Conservation (phyloP, 225 moss, liverwort and hornwort genomes). For the Asterella californica region DNA sequence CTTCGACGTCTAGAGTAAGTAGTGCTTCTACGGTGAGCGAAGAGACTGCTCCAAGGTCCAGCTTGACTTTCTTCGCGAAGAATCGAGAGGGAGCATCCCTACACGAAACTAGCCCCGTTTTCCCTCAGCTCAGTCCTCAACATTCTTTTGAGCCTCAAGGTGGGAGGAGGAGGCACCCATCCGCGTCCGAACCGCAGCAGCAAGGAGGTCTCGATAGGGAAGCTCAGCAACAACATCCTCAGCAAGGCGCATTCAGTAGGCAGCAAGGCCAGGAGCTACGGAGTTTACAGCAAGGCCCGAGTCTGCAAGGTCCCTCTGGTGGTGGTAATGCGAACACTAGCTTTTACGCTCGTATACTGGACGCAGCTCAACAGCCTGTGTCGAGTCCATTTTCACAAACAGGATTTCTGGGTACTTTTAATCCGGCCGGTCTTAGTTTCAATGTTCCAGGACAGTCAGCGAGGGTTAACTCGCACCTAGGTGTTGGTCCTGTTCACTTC, state of each 20-base stretch:
- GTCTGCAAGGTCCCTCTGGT: slow-evolving; percentile 6
- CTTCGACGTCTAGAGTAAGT: slow-evolving; percentile 29
- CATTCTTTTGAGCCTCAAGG: slow-evolving; percentile 28
- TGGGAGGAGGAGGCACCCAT: slow-evolving; percentile 18
- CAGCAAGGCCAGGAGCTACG: slow-evolving; percentile 6
- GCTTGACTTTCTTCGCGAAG: slow-evolving; percentile 24
- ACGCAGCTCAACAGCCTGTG: slow-evolving; percentile 39
- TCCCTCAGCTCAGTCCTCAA: slow-evolving; percentile 30
- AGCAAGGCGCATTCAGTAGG: slow-evolving; percentile 3
- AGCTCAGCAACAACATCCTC: neutral
- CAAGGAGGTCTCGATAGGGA: slow-evolving; percentile 27
- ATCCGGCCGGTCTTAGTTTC: slow-evolving; percentile 20
- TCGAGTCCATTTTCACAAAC: slow-evolving; percentile 35
- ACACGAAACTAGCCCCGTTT: slow-evolving; percentile 21
- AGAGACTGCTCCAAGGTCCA: slow-evolving; percentile 36
- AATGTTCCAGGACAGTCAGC: slow-evolving; percentile 26
- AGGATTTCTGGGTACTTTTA: slow-evolving; percentile 29
- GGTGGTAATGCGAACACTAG: slow-evolving; percentile 45
- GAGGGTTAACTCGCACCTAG: slow-evolving; percentile 25
- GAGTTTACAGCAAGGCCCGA: slow-evolving; percentile 17
- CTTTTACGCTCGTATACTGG: slow-evolving; percentile 47
- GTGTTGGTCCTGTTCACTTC: slow-evolving; percentile 19
- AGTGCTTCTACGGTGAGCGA: slow-evolving; percentile 35
- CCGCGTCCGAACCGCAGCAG: slow-evolving; percentile 12
- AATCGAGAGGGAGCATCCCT: slow-evolving; percentile 17